Percentiles rank a stretch among this genome's conserved stretches.
Conservation (phyloP, 345 rosid genomes). For the Citrus maxima region DNA sequence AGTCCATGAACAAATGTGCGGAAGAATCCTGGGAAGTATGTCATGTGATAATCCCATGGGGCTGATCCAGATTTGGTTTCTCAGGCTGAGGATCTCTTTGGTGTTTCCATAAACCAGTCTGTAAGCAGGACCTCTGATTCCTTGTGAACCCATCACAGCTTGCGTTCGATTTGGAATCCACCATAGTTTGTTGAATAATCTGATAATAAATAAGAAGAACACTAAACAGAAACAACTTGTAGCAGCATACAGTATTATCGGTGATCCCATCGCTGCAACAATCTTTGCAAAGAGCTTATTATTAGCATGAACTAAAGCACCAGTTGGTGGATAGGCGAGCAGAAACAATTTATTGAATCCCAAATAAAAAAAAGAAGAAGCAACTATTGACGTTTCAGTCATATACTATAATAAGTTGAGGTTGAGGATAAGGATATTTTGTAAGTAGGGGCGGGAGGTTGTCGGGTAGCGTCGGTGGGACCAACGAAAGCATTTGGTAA, state of each 20-base stretch:
- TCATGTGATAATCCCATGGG: conserved; percentile 29
- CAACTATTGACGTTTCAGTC: no score
- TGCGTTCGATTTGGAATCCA: conserved; percentile 26
- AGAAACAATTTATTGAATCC: no score
- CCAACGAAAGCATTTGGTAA: no score
- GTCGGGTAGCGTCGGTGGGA: no score
- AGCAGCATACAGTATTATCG: background rate
- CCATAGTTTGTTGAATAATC: conserved; percentile 23
- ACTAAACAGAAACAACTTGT: conserved; percentile 6
- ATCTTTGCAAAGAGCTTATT: no score
- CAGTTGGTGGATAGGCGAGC: no score
- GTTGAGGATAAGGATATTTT: no score
- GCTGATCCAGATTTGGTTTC: background rate
- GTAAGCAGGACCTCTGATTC: conserved; percentile 39
- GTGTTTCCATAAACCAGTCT: conserved; percentile 38
- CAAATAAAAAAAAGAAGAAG: no score
- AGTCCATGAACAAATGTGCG: conserved; percentile 29
- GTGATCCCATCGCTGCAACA: background rate
- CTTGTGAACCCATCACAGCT: conserved; percentile 20
- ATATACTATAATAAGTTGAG: no score
- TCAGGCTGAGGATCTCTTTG: conserved; percentile 25
- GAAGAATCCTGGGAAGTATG: conserved; percentile 21
- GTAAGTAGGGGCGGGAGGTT: no score
- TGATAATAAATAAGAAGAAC: conserved; percentile 13
- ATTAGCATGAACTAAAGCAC: no score